Conservation (phyloP, 306 rosid species). For the Inga leiocalycina region DNA sequence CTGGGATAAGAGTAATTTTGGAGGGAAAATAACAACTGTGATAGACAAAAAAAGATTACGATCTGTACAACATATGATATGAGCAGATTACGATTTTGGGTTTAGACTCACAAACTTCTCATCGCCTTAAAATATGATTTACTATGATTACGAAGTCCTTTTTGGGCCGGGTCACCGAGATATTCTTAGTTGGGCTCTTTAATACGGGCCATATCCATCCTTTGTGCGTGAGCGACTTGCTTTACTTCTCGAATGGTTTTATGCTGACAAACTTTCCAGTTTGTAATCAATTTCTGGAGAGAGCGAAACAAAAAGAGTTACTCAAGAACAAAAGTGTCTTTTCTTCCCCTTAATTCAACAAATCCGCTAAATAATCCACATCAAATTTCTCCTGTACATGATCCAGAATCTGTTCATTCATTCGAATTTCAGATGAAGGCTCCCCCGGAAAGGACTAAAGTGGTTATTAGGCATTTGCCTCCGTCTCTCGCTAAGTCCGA, state of each 20-base stretch:
- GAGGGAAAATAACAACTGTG: neutral
- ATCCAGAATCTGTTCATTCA: slow-evolving; percentile 7
- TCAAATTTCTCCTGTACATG: neutral
- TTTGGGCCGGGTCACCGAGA: neutral
- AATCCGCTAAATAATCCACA: neutral
- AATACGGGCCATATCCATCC: neutral
- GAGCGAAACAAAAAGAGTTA: neutral
- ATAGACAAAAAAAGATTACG: no score
- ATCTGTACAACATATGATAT: no score
- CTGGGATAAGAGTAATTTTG: neutral
- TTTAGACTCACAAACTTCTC: no score
- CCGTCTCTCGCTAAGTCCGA: slow-evolving; percentile 86
- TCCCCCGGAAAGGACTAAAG: slow-evolving; percentile 69
- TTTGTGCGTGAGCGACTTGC: neutral
- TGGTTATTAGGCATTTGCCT: slow-evolving; percentile 84
- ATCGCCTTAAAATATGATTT: no score
- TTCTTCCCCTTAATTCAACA: neutral
- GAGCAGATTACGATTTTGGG: no score
- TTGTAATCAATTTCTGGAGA: slow-evolving; percentile 23
- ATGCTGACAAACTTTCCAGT: neutral
- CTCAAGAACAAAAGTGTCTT: neutral
- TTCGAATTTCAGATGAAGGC: slow-evolving; percentile 60
- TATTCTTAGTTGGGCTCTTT: neutral
- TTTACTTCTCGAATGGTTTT: neutral
- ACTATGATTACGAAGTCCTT: no score